Evolutionary conservation across 75 land plant genomes (phyloP), one percentile per base, ranked within the genome.

Genomic region (Isoetes taiwanensis): DNA sequence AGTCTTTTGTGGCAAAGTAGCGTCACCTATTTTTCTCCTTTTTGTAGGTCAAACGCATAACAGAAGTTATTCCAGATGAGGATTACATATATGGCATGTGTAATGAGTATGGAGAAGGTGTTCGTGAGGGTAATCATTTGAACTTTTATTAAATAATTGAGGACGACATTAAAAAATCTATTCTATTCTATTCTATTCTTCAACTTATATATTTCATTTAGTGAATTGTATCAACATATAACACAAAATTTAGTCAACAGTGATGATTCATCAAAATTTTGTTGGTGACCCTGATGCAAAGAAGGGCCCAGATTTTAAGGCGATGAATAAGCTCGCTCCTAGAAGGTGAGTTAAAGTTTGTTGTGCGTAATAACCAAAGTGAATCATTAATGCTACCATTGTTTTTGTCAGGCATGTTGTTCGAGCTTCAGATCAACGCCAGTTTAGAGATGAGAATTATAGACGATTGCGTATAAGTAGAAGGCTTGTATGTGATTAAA

Each of bases 291-390:
- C 62, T 20, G 61, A 27, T 11, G 50, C 58, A 34, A 38, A 25
- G 9, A 34, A 56, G 41, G 67, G 67, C 33, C 67, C 67, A 33
- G 67, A 65, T 40, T 65, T 65, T 37, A 65, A 33, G 33, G 39
- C 33, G 17, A 65, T 65, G 67, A 65, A 65, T 52, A 56, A 54
- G 30, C 14, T 20, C 11, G 67, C 67, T 10, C 41, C 43, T 26
- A 65, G 41, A 19, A 20, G 41, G 67, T 65, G 34, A 38, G 64
- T 43, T 21, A 11, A 19, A 2, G 4, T 53, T 10, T 43, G 3
- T 43, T 17, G 10, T 3, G 3, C 3, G 50, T 19, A 19, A 6
- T 3, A 43, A 19, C 6, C n/a, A 17, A 43, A 5, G 56, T 28
- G n/a, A n/a, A n/a, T n/a, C n/a, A n/a, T n/a, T n/a, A n/a, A n/a